Percentiles rank a stretch among this genome's conserved stretches.
Conservation (phyloP, 768 basidiomycete genomes). For the Phlebiopsis flavidoalba region DNA sequence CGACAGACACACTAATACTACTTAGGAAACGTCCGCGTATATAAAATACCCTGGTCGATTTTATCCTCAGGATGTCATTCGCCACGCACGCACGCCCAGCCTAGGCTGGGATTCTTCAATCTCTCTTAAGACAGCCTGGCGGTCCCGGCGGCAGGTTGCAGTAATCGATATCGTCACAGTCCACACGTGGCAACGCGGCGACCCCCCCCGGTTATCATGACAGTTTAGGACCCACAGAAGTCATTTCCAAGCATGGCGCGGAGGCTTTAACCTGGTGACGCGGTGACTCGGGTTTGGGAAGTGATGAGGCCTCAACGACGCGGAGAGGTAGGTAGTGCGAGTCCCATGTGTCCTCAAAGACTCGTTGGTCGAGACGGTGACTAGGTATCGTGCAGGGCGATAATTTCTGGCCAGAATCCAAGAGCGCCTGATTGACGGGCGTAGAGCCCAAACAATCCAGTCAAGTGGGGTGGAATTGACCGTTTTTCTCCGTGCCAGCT, state of each 20-base stretch:
- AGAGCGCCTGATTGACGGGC: no score
- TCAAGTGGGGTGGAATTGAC: not conserved
- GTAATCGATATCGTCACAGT: not conserved
- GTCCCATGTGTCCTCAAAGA: conserved; percentile 7
- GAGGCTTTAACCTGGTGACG: conserved; percentile 3
- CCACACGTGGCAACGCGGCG: no score
- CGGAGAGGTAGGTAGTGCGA: not conserved
- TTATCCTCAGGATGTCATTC: not conserved
- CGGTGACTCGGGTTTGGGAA: conserved; percentile 14
- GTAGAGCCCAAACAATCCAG: no score
- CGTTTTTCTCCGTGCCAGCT: no score
- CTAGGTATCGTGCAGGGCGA: not conserved
- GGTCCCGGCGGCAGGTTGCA: not conserved
- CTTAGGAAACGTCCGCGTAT: not conserved
- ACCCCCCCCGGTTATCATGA: not conserved
- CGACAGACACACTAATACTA: not conserved
- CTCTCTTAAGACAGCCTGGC: not conserved
- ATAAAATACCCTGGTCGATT: not conserved
- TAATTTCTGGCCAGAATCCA: not conserved
- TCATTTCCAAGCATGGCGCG: conserved; percentile 6
- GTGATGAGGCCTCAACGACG: not conserved
- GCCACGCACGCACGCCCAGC: not conserved
- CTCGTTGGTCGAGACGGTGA: conserved; percentile 11
- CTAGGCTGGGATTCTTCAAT: not conserved
- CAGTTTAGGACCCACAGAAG: conserved; percentile 2